Evolutionary conservation across 23 red algal genomes (phyloP).

Genomic region (Agarophyton chilense): DNA sequence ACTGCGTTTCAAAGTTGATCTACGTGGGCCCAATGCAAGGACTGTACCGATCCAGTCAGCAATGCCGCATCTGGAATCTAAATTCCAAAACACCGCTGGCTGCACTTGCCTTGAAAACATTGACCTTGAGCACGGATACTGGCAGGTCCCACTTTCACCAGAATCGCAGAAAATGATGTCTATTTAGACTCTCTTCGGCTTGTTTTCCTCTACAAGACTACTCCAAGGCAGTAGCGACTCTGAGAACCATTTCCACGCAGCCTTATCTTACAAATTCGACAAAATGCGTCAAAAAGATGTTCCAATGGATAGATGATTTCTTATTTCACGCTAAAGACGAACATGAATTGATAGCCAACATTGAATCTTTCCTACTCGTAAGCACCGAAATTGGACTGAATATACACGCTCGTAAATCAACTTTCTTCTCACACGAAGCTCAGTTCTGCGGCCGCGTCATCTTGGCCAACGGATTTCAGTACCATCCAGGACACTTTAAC

Average conservation of each 20-base stretch:
- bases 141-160: constrained; percentile 25
- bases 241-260: constrained; percentile 51
- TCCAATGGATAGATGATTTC: constrained; percentile 64
- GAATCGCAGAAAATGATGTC: constrained; percentile 44
- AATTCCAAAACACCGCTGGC: constrained; percentile 8
- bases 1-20: constrained; percentile 29
- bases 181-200: constrained; percentile 12
- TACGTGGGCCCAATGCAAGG: constrained; percentile 14
- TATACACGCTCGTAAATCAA: constrained; percentile 17
- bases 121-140: constrained; percentile 45
- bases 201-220: constrained; percentile 26
- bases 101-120: constrained; percentile 48
- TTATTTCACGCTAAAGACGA: too few species aligned
- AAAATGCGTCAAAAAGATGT: constrained; percentile 12
- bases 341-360: constrained; percentile 4
- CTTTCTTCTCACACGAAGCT: too few species aligned
- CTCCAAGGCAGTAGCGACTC: constrained; percentile 30
- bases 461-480: too few species aligned
- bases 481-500: too few species aligned
- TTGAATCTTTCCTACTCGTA: not conserved
- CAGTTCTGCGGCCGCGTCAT: constrained; percentile 48
- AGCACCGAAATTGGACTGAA: constrained; percentile 10
- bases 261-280: constrained; percentile 13
- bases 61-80: constrained; percentile 39
- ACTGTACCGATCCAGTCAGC: constrained; percentile 26